phyloP scores from a whole-genome alignment of 2,329 filamentous ascomycete genomes.

The Xylariaceae sp. region DNA sequence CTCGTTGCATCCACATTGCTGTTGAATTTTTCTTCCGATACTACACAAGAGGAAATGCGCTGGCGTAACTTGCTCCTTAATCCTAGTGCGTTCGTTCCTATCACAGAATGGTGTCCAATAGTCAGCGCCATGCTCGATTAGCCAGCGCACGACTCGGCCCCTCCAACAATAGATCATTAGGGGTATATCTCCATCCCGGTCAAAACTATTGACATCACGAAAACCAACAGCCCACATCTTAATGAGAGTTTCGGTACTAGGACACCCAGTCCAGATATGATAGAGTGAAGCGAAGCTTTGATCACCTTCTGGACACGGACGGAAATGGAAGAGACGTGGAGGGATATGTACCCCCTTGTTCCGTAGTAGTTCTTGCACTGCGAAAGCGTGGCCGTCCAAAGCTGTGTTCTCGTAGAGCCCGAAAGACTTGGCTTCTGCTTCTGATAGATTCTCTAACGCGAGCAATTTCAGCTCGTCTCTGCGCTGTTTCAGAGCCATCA shows the following conservation, averaged over 20 bases:
- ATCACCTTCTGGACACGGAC: no score
- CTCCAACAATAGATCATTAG: background rate
- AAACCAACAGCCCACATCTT: slow-evolving; percentile 11
- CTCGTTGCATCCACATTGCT: background rate
- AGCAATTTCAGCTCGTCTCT: slow-evolving; percentile 5
- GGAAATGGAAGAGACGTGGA: no score
- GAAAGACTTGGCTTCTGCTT: background rate
- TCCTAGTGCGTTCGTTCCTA: background rate
- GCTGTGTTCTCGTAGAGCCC: background rate
- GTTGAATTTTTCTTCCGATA: background rate
- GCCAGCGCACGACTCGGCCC: background rate
- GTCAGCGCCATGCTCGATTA: slow-evolving; percentile 8
- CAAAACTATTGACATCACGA: background rate
- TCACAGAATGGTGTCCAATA: slow-evolving; percentile 1
- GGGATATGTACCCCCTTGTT: background rate
- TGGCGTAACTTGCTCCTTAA: background rate
- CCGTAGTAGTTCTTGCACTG: background rate
- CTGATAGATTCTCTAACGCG: background rate
- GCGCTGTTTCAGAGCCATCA: background rate
- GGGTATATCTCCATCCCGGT: background rate
- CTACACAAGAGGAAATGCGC: slow-evolving; percentile 4
- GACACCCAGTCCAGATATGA: no score
- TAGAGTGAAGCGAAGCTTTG: no score
- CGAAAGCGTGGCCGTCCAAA: background rate
- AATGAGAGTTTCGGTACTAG: background rate